Evolutionary conservation across 2,329 filamentous ascomycete genomes (phyloP), one percentile per base, ranked within the genome.

Genomic region (Aplosporella prunicola): DNA sequence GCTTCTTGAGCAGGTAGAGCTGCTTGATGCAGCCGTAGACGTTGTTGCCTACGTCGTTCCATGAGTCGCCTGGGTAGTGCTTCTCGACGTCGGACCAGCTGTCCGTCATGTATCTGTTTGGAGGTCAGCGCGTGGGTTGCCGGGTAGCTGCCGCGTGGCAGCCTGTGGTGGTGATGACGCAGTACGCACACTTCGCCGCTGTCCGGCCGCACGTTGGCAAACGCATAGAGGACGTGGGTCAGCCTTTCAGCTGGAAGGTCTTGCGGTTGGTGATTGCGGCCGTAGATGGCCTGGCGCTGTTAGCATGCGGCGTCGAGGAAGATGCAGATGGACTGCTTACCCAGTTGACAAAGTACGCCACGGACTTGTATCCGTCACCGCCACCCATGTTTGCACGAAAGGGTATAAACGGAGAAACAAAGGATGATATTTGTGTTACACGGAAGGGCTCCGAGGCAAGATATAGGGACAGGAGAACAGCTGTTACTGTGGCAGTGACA

Each of bases 171-270:
- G n/a, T 17, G 25, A 18, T 5, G 9, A 11, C 18, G 31, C 38
- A 5, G 17, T 23, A 29, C 34, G 13, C 28, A 43, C 28, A 61
- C 86, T 60, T 93, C 84, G 33, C 89, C 89, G 20, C 72, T 76
- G 3, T 89, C 83, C 3, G 78, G 70, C 4, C 76, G 73, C 41
- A 94, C 75, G 56, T 95, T 93, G 53, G 85, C 89, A 62, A 96
- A 96, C 11, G 88, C 72, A 51, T 95, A 95, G 11, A 95, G 75
- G 4, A 96, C 63, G 53, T 96, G 89, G 0, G 88, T 96, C 27
- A 95, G 73, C 39, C 84, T 81, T 38, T 87, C 74, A 3, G 72
- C 77, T 0, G 84, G 83, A 5, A 96, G 72, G 54, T 93, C 78
- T 53, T 93, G 82, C 0, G 88, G 87, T n/a, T 78, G 73, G 56